These are phyloP conservation scores for Lasiosphaeria hispida DNA, from an alignment of 495 filamentous ascomycete species.

Conservation along the genomic window DNA sequence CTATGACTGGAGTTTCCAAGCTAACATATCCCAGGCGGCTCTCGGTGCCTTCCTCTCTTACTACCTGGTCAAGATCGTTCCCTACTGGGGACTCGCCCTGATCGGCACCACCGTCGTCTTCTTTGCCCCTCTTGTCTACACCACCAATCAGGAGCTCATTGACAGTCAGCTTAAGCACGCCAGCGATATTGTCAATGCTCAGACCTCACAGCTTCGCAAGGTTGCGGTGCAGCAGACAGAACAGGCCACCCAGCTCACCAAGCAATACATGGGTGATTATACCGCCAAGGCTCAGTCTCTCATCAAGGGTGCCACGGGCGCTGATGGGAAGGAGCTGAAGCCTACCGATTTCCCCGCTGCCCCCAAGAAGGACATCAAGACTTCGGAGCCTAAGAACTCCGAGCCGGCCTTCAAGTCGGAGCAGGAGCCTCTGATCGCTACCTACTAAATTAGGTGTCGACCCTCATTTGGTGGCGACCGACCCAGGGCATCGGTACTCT, in stretches of 20 bases:
- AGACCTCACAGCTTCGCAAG: slow-evolving; percentile 76
- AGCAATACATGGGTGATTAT: slow-evolving; percentile 80
- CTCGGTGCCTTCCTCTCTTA: slow-evolving; percentile 80
- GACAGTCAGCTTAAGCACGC: slow-evolving; percentile 76
- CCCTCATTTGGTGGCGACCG: slow-evolving; percentile 6
- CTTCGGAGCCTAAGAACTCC: slow-evolving; percentile 13
- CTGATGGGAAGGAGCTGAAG: slow-evolving; percentile 44
- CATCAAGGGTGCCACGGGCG: slow-evolving; percentile 46
- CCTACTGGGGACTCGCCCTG: slow-evolving; percentile 86
- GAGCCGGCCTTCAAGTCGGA: slow-evolving; percentile 22
- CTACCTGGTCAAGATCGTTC: slow-evolving; percentile 89
- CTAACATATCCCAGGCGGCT: slow-evolving; percentile 26
- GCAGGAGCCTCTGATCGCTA: slow-evolving; percentile 39
- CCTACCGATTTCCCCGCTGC: slow-evolving; percentile 60
- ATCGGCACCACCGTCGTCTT: slow-evolving; percentile 74
- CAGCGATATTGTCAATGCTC: slow-evolving; percentile 69
- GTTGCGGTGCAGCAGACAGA: slow-evolving; percentile 79
- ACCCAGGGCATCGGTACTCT: slow-evolving; percentile 1
- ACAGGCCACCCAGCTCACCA: slow-evolving; percentile 70
- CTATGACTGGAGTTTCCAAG: slow-evolving; percentile 4
- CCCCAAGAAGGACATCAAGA: slow-evolving; percentile 44
- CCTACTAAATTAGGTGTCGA: slow-evolving; percentile 20
- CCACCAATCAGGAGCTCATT: slow-evolving; percentile 89
- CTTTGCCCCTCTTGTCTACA: slow-evolving; percentile 85
- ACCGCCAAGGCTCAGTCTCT: slow-evolving; percentile 79